Evolutionary conservation across 805 yeast genomes (phyloP).

Genomic region (Wickerhamiella hasegawae): DNA sequence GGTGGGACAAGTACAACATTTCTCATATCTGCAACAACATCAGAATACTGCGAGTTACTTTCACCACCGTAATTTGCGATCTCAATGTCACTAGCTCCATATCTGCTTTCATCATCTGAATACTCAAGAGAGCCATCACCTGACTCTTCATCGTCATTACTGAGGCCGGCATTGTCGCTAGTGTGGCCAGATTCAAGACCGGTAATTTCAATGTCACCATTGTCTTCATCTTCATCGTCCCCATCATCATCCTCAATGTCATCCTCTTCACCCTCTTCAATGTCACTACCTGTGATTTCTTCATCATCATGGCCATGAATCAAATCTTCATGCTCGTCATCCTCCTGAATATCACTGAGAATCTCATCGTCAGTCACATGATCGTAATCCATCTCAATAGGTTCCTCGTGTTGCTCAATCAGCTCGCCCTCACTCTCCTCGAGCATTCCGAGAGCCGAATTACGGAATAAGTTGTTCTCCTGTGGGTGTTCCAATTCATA

Average conservation of each 20-base stretch:
- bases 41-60: no score
- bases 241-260: neutral
- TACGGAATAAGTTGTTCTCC: constrained; percentile 2
- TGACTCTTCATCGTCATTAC: neutral
- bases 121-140: neutral
- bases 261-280: neutral
- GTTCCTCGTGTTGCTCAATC: neutral
- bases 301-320: constrained; percentile 1
- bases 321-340: constrained; percentile 2
- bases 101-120: neutral
- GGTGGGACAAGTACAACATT: no score
- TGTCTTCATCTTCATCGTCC: neutral
- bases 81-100: neutral
- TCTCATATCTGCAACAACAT: no score
- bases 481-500: neutral
- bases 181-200: constrained; percentile 1
- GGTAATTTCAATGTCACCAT: constrained; percentile 1
- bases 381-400: constrained; percentile 5
- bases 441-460: constrained; percentile 5
- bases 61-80: neutral
- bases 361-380: constrained; percentile 5
- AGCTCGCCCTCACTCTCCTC: constrained; percentile 1
- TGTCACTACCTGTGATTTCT: no score
- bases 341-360: constrained; percentile 4
- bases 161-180: neutral